Percentiles rank a stretch among this genome's conserved stretches.
Evolutionary conservation across 495 filamentous ascomycete species (phyloP).

Genomic region (Immersiella caudata): DNA sequence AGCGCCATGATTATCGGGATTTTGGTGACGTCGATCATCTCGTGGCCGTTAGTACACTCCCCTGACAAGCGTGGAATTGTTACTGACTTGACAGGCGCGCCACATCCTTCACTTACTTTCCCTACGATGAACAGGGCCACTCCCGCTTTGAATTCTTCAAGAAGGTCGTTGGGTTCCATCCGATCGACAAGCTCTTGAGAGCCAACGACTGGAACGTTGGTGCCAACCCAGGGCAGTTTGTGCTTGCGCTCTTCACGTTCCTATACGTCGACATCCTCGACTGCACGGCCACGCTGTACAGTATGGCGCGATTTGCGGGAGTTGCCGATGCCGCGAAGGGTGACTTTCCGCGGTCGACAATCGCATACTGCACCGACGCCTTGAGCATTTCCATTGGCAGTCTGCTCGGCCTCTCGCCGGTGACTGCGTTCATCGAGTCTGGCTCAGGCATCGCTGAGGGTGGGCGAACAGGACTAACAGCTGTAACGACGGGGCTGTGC

Average conservation of each 20-base stretch:
- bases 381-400: slow-evolving; percentile 77
- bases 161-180: slow-evolving; percentile 8
- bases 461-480: slow-evolving; percentile 73
- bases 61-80: background rate
- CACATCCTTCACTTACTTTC: slow-evolving; percentile 76
- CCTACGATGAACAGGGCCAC: slow-evolving; percentile 62
- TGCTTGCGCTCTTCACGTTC: slow-evolving; percentile 75
- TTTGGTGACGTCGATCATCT: slow-evolving; percentile 74
- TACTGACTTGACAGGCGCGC: slow-evolving; percentile 46
- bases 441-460: slow-evolving; percentile 80
- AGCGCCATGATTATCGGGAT: slow-evolving; percentile 76
- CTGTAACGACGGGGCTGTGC: slow-evolving; percentile 68
- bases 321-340: slow-evolving; percentile 57
- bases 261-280: slow-evolving; percentile 78
- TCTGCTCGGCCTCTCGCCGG: slow-evolving; percentile 70
- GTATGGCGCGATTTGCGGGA: slow-evolving; percentile 74
- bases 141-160: slow-evolving; percentile 74
- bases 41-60: slow-evolving; percentile 60
- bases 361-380: slow-evolving; percentile 64
- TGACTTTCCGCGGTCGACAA: slow-evolving; percentile 65
- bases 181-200: slow-evolving; percentile 9
- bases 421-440: slow-evolving; percentile 77
- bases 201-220: slow-evolving; percentile 11
- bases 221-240: slow-evolving; percentile 57
- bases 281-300: slow-evolving; percentile 64